Evolutionary conservation across 768 basidiomycete genomes (phyloP).

Genomic region (Trametes meyenii): DNA sequence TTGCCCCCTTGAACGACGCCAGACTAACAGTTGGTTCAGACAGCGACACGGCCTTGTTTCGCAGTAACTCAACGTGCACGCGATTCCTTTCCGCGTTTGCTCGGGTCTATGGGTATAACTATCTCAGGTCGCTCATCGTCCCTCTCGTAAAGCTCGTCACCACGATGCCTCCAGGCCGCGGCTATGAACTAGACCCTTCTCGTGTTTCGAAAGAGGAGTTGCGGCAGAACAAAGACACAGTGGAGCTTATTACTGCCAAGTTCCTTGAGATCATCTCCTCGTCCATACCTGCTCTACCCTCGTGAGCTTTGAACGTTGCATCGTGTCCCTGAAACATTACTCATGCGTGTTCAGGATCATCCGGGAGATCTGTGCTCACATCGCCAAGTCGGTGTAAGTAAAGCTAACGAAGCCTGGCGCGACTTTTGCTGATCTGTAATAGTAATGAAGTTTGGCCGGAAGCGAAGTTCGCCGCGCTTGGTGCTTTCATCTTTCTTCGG

Average conservation of each 20-base stretch:
- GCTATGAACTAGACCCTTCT: slow-evolving; percentile 78
- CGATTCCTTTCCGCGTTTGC: slow-evolving; percentile 86
- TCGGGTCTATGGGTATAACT: slow-evolving; percentile 88
- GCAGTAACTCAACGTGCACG: slow-evolving; percentile 87
- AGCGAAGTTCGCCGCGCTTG: slow-evolving; percentile 78
- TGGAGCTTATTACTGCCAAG: slow-evolving; percentile 71
- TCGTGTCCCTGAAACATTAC: not conserved
- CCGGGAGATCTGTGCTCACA: slow-evolving; percentile 84
- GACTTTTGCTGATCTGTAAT: not conserved
- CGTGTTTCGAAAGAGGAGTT: slow-evolving; percentile 61
- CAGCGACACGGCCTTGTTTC: slow-evolving; percentile 80
- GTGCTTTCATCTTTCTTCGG: slow-evolving; percentile 92
- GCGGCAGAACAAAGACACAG: slow-evolving; percentile 66
- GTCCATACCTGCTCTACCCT: slow-evolving; percentile 70
- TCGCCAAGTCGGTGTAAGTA: slow-evolving; percentile 75
- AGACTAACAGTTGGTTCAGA: slow-evolving; percentile 44
- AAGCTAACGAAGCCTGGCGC: not conserved
- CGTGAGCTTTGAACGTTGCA: slow-evolving; percentile 49
- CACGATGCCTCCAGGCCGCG: slow-evolving; percentile 69
- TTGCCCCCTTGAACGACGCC: not conserved
- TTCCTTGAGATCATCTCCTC: slow-evolving; percentile 76
- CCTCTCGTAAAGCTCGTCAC: slow-evolving; percentile 79
- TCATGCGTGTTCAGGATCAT: slow-evolving; percentile 59
- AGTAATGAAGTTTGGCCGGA: slow-evolving; percentile 76
- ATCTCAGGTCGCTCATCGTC: slow-evolving; percentile 76